Percentiles rank a stretch among this genome's conserved stretches.
Evolutionary conservation across 2,329 filamentous ascomycete genomes (phyloP).

Genomic region (Ramularia endophylla): DNA sequence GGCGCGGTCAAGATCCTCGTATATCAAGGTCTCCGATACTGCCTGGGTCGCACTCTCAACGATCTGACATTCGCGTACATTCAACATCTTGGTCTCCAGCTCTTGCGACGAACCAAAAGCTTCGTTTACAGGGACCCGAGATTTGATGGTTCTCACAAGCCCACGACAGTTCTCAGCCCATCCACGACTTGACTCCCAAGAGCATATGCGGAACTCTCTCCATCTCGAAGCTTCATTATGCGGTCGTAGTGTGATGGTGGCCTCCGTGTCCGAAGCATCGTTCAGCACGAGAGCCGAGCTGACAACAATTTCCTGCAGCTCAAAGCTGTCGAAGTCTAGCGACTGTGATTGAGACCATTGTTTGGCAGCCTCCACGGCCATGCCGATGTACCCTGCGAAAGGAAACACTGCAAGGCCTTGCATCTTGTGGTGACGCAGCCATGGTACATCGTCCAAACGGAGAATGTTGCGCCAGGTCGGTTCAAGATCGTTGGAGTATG

Average conservation of each 20-base stretch:
- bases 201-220: slow-evolving; percentile 5
- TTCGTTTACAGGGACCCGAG: not conserved
- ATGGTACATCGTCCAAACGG: slow-evolving; percentile 19
- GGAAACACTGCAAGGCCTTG: slow-evolving; percentile 27
- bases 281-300: slow-evolving; percentile 2
- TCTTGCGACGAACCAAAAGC: not conserved
- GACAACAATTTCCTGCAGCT: slow-evolving; percentile 3
- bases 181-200: not conserved
- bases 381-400: slow-evolving; percentile 15
- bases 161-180: slow-evolving; percentile 5
- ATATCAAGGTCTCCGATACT: not conserved
- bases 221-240: not conserved
- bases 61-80: not conserved
- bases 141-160: slow-evolving; percentile 1
- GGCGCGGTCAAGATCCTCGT: not conserved
- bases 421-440: slow-evolving; percentile 31
- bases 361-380: slow-evolving; percentile 14
- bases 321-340: slow-evolving; percentile 1
- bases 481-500: slow-evolving; percentile 1
- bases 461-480: slow-evolving; percentile 5
- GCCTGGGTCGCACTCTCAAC: not conserved
- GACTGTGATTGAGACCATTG: not conserved
- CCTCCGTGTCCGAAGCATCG: not conserved
- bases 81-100: not conserved
- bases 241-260: not conserved